These are phyloP conservation scores for Oryza meridionalis DNA, from an alignment of 176 grass and related monocot species.

Conservation along the genomic window DNA sequence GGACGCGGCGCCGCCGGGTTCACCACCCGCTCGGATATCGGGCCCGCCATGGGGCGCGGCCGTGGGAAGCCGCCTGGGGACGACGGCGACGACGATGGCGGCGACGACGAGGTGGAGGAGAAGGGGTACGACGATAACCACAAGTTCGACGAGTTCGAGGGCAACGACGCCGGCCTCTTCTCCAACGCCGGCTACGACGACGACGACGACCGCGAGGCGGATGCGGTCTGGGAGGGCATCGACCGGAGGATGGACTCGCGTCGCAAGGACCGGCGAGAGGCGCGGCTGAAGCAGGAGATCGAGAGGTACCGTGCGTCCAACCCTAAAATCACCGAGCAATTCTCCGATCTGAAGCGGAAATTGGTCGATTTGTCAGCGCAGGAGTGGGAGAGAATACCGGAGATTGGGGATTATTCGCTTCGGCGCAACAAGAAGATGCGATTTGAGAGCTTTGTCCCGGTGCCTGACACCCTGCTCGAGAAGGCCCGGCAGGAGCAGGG, in stretches of 20 bases:
- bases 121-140: constrained; percentile 90
- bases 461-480: constrained; percentile 84
- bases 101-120: constrained; percentile 76
- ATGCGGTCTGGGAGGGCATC: constrained; percentile 89
- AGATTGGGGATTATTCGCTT: constrained; percentile 84
- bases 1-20: constrained; percentile 91
- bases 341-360: constrained; percentile 82
- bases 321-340: constrained; percentile 96
- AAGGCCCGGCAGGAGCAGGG: constrained; percentile 96
- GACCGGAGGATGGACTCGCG: constrained; percentile 86
- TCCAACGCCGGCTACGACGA: constrained; percentile 91
- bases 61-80: constrained; percentile 74
- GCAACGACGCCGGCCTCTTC: constrained; percentile 89
- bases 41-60: constrained; percentile 56
- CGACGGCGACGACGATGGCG: constrained; percentile 61
- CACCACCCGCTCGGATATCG: constrained; percentile 85
- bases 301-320: constrained; percentile 94
- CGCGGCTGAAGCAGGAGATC: constrained; percentile 87
- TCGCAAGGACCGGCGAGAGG: constrained; percentile 86
- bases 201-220: constrained; percentile 89
- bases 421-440: constrained; percentile 87
- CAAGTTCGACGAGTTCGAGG: constrained; percentile 96
- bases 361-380: constrained; percentile 59
- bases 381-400: constrained; percentile 94
- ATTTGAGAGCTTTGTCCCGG: constrained; percentile 90